Percentiles rank a stretch among this genome's conserved stretches.
Conservation (phyloP, 805 yeast genomes). For the Saccharomyces jurei region DNA sequence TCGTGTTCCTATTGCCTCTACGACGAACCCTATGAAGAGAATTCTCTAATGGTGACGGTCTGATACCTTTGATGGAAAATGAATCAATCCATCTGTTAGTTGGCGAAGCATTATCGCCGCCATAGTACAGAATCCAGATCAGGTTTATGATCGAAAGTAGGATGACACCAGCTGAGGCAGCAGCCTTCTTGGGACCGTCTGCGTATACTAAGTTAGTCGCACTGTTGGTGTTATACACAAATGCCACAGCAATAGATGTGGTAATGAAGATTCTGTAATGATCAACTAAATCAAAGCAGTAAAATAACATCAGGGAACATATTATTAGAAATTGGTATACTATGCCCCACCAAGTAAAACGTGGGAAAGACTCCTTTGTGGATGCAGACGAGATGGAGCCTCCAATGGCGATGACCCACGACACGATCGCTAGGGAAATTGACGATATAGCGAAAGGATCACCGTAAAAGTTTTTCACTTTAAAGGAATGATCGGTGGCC, state of each 20-base stretch:
- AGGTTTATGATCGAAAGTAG: conserved; percentile 73
- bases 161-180: conserved; percentile 90
- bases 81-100: conserved; percentile 79
- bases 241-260: conserved; percentile 50
- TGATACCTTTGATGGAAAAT: conserved; percentile 51
- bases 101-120: conserved; percentile 86
- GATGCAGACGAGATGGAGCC: conserved; percentile 63
- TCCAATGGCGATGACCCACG: conserved; percentile 85
- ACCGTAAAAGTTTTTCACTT: conserved; percentile 47
- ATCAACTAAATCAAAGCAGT: conserved; percentile 56
- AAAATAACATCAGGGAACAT: conserved; percentile 42
- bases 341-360: conserved; percentile 94
- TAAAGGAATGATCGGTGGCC: conserved; percentile 23
- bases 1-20: conserved; percentile 8
- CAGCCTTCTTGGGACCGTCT: conserved; percentile 55
- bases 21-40: conserved; percentile 20
- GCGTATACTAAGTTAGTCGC: conserved; percentile 73
- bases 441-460: conserved; percentile 89
- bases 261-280: conserved; percentile 49
- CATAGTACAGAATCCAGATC: conserved; percentile 82
- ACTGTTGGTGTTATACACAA: conserved; percentile 77
- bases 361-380: conserved; percentile 47
- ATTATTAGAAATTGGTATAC: conserved; percentile 66
- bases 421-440: conserved; percentile 58
- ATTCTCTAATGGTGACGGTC: conserved; percentile 30